Base-by-base conservation (phyloP, 345 rosid genomes). In the Cochlearia excelsa region DNA sequence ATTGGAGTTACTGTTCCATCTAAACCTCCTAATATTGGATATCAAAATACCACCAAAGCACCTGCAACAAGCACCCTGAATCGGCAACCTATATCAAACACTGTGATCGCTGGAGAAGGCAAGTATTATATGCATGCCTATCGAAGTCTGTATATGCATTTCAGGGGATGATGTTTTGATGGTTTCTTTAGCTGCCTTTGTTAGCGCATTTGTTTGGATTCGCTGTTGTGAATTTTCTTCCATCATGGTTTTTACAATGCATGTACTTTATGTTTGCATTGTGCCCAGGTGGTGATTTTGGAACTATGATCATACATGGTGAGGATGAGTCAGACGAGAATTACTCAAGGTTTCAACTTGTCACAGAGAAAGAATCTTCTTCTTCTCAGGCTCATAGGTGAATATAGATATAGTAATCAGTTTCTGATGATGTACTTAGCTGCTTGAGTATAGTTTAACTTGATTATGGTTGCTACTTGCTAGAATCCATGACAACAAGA, bases 1-100 rank as follows among this genome's bases (percentile, higher is more conserved):
- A 73, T 78, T 63, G 95, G 94, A 56, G 80, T 81, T 75, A 87
- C 97, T 43, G 84, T 89, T 72, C 95, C 86, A 42, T 70, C 95
- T 48, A 83, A 65, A 75, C 83, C 82, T 66, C 84, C 57, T 31
- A 65, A 69, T 68, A 45, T 46, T 65, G 80, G 72, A 70, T 70
- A 62, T 68, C 81, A 64, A 59, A 70, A 50, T 46, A 69, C 71
- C 75, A 75, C 71, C 60, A 78, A 83, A 62, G 71, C 47, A 57
- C 68, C 69, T 75, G 63, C 63, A 46, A 48, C 75, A 71, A 64
- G 75, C 73, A 66, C 78, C 56, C 46, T 75, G 59, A 68, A 73
- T 63, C 73, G 71, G 74, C 77, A 76, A 42, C 49, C 51, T 30
- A 38, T 69, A 56, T 66, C 79, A 50, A 75, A 63, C 63, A 49